Evolutionary conservation across 768 basidiomycete genomes (phyloP).

Genomic region (Neoboletus magnificus): DNA sequence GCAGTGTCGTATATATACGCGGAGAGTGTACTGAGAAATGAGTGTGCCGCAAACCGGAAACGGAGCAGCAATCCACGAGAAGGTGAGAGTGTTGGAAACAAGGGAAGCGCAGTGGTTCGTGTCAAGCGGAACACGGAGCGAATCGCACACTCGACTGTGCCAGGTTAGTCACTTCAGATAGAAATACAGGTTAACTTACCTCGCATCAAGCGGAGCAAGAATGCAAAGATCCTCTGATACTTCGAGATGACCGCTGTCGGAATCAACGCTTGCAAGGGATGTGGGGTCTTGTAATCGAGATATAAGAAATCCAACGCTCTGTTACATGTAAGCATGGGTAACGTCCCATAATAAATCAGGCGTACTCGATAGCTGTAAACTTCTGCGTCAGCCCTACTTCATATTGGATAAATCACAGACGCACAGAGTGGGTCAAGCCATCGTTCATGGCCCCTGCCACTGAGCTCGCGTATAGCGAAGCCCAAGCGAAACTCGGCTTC

Average conservation of each 20-base stretch:
- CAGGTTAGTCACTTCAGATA: slow-evolving; percentile 1
- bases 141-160: slow-evolving; percentile 63
- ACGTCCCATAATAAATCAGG: not conserved
- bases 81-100: slow-evolving; percentile 57
- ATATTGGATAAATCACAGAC: slow-evolving; percentile 29
- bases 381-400: slow-evolving; percentile 2
- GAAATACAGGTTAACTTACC: slow-evolving; percentile 41
- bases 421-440: slow-evolving; percentile 82
- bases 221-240: slow-evolving; percentile 80
- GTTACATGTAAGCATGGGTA: slow-evolving; percentile 4
- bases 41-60: slow-evolving; percentile 71
- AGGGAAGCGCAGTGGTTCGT: slow-evolving; percentile 36
- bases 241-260: slow-evolving; percentile 72
- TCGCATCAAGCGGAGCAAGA: slow-evolving; percentile 74
- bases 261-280: slow-evolving; percentile 70
- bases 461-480: slow-evolving; percentile 78
- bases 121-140: slow-evolving; percentile 66
- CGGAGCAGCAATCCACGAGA: slow-evolving; percentile 56
- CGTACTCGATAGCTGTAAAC: slow-evolving; percentile 22
- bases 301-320: slow-evolving; percentile 89
- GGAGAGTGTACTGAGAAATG: slow-evolving; percentile 65
- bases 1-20: slow-evolving; percentile 79
- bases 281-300: slow-evolving; percentile 86
- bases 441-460: slow-evolving; percentile 59
- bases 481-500: slow-evolving; percentile 77